Percentiles rank a stretch among this genome's conserved stretches.
phyloP scores from a whole-genome alignment of 345 rosid species.

The Gossypium ekmanianum region DNA sequence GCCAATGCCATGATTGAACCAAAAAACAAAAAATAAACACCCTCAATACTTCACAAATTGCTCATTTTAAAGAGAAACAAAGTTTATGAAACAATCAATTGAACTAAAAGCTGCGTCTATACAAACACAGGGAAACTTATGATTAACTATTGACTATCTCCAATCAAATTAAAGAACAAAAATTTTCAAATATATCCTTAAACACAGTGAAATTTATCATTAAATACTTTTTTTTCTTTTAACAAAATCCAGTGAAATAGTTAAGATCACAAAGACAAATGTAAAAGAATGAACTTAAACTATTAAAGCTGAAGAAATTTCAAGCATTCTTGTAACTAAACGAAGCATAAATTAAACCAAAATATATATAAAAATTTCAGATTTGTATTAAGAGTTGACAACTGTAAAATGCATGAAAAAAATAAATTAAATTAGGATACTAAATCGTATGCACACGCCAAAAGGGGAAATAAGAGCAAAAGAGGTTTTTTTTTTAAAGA shows the following conservation, averaged over 20 bases:
- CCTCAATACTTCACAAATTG: conserved; percentile 24
- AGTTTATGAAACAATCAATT: neutral
- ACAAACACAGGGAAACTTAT: conserved; percentile 10
- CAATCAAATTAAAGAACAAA: conserved; percentile 9
- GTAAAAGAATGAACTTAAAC: neutral
- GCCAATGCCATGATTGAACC: too few relatives aligned
- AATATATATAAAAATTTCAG: too few relatives aligned
- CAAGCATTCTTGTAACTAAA: neutral
- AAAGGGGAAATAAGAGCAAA: neutral
- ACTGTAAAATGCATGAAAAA: neutral
- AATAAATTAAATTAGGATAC: neutral
- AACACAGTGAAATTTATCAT: too few relatives aligned
- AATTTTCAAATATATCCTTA: neutral
- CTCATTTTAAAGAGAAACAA: neutral
- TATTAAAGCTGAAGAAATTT: neutral
- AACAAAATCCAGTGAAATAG: neutral
- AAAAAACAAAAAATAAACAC: neutral
- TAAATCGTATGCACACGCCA: neutral
- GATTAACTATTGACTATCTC: conserved; percentile 1
- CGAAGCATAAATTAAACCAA: neutral
- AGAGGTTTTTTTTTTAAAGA: neutral
- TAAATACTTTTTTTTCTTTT: too few relatives aligned
- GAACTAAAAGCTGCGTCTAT: neutral
- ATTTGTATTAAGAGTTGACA: neutral
- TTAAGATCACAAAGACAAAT: neutral